Evolutionary conservation across 371 early-diverging fungal genomes (phyloP).

Genomic region (Funneliformis caledonium): DNA sequence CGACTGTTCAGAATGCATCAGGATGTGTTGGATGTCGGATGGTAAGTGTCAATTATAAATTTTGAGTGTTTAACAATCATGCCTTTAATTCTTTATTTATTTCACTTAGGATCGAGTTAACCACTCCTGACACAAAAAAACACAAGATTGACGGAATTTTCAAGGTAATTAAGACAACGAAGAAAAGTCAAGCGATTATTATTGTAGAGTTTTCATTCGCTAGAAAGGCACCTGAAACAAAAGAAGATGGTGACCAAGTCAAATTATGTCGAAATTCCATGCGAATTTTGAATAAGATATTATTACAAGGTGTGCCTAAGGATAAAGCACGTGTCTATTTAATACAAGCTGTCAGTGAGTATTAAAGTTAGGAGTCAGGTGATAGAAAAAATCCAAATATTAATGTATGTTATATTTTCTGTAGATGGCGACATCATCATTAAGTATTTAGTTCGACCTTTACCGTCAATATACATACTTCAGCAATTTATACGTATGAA

Average conservation of each 20-base stretch:
- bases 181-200: constrained; percentile 27
- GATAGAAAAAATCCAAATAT: constrained; percentile 5
- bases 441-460: constrained; percentile 7
- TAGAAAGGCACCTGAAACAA: constrained; percentile 19
- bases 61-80: not conserved
- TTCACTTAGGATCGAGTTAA: constrained; percentile 33
- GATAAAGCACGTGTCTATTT: constrained; percentile 16
- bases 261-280: constrained; percentile 38
- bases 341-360: constrained; percentile 34
- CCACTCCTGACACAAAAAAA: constrained; percentile 25
- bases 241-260: constrained; percentile 22
- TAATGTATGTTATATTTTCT: not conserved
- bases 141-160: constrained; percentile 21
- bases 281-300: constrained; percentile 23
- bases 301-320: constrained; percentile 31
- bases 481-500: not conserved
- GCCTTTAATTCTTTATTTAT: constrained; percentile 5
- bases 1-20: constrained; percentile 33
- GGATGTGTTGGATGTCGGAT: constrained; percentile 24
- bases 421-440: constrained; percentile 16
- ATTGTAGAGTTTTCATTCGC: constrained; percentile 30
- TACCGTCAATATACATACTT: constrained; percentile 30
- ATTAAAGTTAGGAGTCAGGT: constrained; percentile 12
- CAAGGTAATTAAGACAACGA: constrained; percentile 22
- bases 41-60: constrained; percentile 12